A percentile compares a stretch with the other conserved stretches of the same genome.
These are phyloP conservation scores for Asterionellopsis glacialis DNA, from an alignment of 108 stramenopile genomes.

Conservation along the genomic window DNA sequence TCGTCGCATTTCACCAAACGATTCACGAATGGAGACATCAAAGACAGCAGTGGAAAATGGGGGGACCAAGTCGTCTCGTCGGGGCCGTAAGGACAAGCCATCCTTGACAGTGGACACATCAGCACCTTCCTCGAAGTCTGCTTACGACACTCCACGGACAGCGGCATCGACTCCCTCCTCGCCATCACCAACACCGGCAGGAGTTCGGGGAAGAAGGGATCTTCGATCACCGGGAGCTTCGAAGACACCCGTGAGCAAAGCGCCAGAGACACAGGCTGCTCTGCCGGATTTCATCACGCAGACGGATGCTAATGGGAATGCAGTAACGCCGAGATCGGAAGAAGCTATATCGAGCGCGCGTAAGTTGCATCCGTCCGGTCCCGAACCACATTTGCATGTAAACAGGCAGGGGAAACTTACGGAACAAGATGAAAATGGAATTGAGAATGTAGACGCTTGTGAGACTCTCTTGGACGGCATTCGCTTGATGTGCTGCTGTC, in stretches of 20 bases:
- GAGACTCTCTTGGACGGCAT: constrained; percentile 74
- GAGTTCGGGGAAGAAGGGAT: constrained; percentile 54
- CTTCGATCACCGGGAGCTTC: constrained; percentile 71
- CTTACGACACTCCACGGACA: constrained; percentile 10
- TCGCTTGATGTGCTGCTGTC: constrained; percentile 84
- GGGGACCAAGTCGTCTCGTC: too few species aligned
- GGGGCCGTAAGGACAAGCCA: too few species aligned
- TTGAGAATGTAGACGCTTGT: constrained; percentile 55
- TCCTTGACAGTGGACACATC: constrained; percentile 1
- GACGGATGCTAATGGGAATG: constrained; percentile 76
- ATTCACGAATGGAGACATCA: too few species aligned
- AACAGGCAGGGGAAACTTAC: constrained; percentile 22
- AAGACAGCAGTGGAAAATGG: too few species aligned
- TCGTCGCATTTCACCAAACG: too few species aligned
- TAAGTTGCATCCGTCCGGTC: constrained; percentile 46
- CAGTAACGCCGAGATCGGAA: constrained; percentile 65
- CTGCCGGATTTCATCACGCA: constrained; percentile 88
- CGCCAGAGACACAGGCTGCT: constrained; percentile 16
- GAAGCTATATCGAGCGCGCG: constrained; percentile 51
- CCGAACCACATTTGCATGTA: constrained; percentile 51
- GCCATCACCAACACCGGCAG: constrained; percentile 29
- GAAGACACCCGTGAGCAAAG: constrained; percentile 44
- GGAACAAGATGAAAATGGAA: constrained; percentile 28
- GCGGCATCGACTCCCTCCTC: constrained; percentile 18
- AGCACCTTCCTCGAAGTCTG: neutral